A percentile compares a stretch with the other conserved stretches of the same genome.
Conservation (phyloP, 208 protist species). For the Wallacemonas sp. region DNA sequence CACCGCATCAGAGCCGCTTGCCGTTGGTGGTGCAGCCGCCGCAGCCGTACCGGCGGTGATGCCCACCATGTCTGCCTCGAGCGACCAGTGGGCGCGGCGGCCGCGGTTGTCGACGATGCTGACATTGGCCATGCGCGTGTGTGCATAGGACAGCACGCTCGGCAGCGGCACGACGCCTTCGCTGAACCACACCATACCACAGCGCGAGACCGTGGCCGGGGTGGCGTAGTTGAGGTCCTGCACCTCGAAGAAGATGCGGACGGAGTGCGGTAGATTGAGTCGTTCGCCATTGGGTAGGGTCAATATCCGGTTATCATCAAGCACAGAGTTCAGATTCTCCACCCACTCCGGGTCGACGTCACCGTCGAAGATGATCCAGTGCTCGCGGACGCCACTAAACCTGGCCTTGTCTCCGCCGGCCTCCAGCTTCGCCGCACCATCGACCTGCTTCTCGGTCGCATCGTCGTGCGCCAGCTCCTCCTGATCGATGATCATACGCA, state of each 20-base stretch:
- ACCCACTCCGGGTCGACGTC: slow-evolving; percentile 99
- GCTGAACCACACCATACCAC: slow-evolving; percentile 99
- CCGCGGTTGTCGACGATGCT: slow-evolving; percentile 50
- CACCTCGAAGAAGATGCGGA: slow-evolving; percentile 99
- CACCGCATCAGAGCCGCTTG: slow-evolving; percentile 18
- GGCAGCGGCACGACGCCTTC: slow-evolving; percentile 94
- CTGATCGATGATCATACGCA: slow-evolving; percentile 96
- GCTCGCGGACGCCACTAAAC: slow-evolving; percentile 59
- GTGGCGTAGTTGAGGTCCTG: slow-evolving; percentile 97
- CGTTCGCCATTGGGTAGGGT: slow-evolving; percentile 99
- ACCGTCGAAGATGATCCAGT: slow-evolving; percentile 99
- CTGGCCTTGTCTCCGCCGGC: background rate
- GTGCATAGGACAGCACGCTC: slow-evolving; percentile 54
- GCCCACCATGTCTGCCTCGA: slow-evolving; percentile 48
- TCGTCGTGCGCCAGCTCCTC: slow-evolving; percentile 42
- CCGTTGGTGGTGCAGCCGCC: background rate
- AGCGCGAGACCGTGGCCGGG: slow-evolving; percentile 97
- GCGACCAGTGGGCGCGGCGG: slow-evolving; percentile 40
- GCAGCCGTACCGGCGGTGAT: slow-evolving; percentile 4
- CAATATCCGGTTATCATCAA: slow-evolving; percentile 99
- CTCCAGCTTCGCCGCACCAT: slow-evolving; percentile 7
- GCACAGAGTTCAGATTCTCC: slow-evolving; percentile 98
- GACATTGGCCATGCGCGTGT: slow-evolving; percentile 42
- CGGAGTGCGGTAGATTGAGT: slow-evolving; percentile 95
- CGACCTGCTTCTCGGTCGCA: slow-evolving; percentile 20